These are phyloP conservation scores for Globisporangium canariense DNA, from an alignment of 352 stramenopile genomes.

Conservation along the genomic window DNA sequence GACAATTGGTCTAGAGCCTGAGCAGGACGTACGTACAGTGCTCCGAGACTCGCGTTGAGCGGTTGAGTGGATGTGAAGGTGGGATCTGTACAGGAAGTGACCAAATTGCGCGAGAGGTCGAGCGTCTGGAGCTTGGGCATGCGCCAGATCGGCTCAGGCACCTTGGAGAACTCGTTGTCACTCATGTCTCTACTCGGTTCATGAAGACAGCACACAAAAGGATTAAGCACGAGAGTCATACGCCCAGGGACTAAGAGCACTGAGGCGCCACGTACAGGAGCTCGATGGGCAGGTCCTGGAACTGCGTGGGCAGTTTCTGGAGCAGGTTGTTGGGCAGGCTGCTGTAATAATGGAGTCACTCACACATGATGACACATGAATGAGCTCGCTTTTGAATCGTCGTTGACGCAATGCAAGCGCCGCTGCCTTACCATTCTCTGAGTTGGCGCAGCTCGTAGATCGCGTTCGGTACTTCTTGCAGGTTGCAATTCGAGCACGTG, in stretches of 20 bases:
- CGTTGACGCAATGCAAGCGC: neutral
- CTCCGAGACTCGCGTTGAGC: conserved; percentile 14
- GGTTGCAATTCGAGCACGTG: conserved; percentile 36
- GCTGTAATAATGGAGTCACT: conserved; percentile 10
- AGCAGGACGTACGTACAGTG: conserved; percentile 14
- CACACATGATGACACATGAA: neutral
- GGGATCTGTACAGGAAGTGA: conserved; percentile 23
- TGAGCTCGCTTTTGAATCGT: neutral
- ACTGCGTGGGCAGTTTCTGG: conserved; percentile 29
- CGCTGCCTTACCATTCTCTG: conserved; percentile 22
- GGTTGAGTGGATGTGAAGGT: neutral
- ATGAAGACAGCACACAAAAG: neutral
- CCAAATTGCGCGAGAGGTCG: conserved; percentile 26
- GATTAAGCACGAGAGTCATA: neutral
- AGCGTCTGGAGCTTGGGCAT: conserved; percentile 27
- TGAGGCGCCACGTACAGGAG: conserved; percentile 26
- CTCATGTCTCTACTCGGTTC: conserved; percentile 23
- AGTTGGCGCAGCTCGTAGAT: conserved; percentile 31
- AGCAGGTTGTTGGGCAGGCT: conserved; percentile 24
- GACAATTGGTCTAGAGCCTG: neutral
- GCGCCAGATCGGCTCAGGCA: conserved; percentile 26
- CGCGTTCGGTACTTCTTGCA: conserved; percentile 26
- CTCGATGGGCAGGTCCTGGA: conserved; percentile 28
- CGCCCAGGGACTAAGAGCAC: neutral
- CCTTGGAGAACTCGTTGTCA: conserved; percentile 24